phyloP scores from a whole-genome alignment of 805 yeast genomes.

The Danielia oregonensis region DNA sequence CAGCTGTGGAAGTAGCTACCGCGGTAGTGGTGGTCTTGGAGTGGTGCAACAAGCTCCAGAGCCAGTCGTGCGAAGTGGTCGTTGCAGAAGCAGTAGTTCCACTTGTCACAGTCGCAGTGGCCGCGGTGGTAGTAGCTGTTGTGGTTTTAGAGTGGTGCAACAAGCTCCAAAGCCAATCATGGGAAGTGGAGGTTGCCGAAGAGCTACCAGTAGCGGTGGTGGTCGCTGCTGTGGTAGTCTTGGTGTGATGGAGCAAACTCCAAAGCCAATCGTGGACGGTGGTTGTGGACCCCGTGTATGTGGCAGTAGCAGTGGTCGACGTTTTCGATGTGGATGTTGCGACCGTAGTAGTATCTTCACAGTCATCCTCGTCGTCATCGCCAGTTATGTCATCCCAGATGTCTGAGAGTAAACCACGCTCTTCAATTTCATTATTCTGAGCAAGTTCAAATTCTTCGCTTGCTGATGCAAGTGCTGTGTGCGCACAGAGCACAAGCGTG shows the following conservation, averaged over 20 bases:
- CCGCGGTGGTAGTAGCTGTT: not conserved
- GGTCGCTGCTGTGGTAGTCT: not conserved
- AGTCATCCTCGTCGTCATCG: not conserved
- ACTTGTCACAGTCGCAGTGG: not conserved
- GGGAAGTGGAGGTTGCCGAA: not conserved
- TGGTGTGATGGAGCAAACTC: too few species aligned
- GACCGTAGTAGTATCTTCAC: too few species aligned
- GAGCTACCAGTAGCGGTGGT: not conserved
- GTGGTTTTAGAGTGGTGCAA: not conserved
- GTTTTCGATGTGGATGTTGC: too few species aligned
- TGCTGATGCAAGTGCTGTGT: conserved; percentile 1
- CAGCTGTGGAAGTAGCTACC: not conserved
- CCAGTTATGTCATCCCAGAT: conserved; percentile 1
- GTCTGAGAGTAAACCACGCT: not conserved
- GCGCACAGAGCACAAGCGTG: conserved; percentile 1
- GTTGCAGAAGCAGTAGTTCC: not conserved
- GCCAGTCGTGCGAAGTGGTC: too few species aligned
- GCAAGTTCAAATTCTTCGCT: not conserved
- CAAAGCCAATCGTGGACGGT: too few species aligned
- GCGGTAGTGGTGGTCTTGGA: not conserved
- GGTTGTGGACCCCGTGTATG: too few species aligned
- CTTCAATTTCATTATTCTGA: not conserved
- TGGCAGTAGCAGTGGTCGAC: too few species aligned
- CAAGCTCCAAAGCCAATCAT: too few species aligned
- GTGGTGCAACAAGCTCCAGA: too few species aligned